These are phyloP conservation scores for Leccinum pachyderme DNA, from an alignment of 1,284 basidiomycete genomes.

Conservation along the genomic window DNA sequence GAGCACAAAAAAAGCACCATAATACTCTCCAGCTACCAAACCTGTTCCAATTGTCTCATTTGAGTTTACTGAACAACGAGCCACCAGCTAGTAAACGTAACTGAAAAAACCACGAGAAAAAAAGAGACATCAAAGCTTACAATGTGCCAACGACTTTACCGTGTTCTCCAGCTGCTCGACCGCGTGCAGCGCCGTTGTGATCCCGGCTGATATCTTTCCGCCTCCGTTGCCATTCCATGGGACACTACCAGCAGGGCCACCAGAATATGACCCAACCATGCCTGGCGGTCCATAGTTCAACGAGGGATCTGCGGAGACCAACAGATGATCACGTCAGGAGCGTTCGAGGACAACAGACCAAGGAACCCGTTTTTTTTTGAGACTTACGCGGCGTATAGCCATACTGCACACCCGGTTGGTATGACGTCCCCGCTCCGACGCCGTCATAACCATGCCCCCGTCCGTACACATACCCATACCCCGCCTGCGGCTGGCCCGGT, in stretches of 20 bases:
- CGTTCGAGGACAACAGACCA: background rate
- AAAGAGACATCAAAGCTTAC: background rate
- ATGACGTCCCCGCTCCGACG: background rate
- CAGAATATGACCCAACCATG: background rate
- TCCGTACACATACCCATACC: background rate
- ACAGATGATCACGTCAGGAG: background rate
- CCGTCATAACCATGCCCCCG: background rate
- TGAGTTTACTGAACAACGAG: slow-evolving; percentile 20
- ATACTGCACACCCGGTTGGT: background rate
- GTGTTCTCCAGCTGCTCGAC: slow-evolving; percentile 32
- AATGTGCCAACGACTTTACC: background rate
- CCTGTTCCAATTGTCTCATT: slow-evolving; percentile 1
- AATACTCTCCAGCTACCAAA: background rate
- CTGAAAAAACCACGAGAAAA: background rate
- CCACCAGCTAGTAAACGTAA: slow-evolving; percentile 11
- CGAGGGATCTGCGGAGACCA: background rate
- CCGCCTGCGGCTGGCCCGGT: background rate
- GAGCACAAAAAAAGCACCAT: background rate
- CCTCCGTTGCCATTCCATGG: background rate
- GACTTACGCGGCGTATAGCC: slow-evolving; percentile 20
- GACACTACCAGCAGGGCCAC: background rate
- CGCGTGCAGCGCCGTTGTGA: slow-evolving; percentile 16
- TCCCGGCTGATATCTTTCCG: background rate
- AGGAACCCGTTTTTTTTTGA: too few relatives aligned
- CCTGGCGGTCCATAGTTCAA: slow-evolving; percentile 1